Percentiles rank a stretch among this genome's conserved stretches.
phyloP scores from a whole-genome alignment of 805 yeast species.

The Nakazawaea molendinolei region DNA sequence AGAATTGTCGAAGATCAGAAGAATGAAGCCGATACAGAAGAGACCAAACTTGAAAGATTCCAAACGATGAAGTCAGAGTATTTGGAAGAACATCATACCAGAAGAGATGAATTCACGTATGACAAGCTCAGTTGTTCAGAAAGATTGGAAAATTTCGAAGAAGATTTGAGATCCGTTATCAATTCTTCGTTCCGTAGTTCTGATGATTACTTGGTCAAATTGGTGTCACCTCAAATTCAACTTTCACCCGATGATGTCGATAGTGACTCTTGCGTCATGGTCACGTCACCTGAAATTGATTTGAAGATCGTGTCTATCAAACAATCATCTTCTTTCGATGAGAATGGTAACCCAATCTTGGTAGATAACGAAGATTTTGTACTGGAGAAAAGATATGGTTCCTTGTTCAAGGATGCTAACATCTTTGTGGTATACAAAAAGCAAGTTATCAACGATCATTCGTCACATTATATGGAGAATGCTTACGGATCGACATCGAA shows the following conservation, averaged over 20 bases:
- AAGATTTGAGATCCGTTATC: conserved; percentile 37
- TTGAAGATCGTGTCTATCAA: conserved; percentile 61
- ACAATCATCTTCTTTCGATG: conserved; percentile 31
- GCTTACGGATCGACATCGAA: conserved; percentile 55
- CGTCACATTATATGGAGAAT: conserved; percentile 34
- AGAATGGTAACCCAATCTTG: conserved; percentile 24
- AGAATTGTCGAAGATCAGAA: conserved; percentile 36
- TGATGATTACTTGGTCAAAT: conserved; percentile 57
- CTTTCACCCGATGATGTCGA: conserved; percentile 40
- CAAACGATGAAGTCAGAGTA: conserved; percentile 13
- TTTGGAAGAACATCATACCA: conserved; percentile 16
- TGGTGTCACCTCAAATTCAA: conserved; percentile 82
- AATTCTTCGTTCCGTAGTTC: conserved; percentile 32
- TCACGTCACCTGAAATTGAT: conserved; percentile 71
- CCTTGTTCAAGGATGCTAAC: conserved; percentile 62
- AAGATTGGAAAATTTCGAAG: conserved; percentile 42
- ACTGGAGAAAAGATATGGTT: conserved; percentile 64
- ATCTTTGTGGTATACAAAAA: conserved; percentile 58
- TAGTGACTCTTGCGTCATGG: conserved; percentile 52
- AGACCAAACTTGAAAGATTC: background rate
- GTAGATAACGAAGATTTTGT: conserved; percentile 7
- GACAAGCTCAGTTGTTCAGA: conserved; percentile 18
- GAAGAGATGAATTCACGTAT: conserved; percentile 8
- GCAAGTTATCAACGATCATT: conserved; percentile 32
- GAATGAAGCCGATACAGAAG: conserved; percentile 1